Evolutionary conservation across 2,329 filamentous ascomycete species (phyloP).

Genomic region (Hymenoscyphus fructigenus): DNA sequence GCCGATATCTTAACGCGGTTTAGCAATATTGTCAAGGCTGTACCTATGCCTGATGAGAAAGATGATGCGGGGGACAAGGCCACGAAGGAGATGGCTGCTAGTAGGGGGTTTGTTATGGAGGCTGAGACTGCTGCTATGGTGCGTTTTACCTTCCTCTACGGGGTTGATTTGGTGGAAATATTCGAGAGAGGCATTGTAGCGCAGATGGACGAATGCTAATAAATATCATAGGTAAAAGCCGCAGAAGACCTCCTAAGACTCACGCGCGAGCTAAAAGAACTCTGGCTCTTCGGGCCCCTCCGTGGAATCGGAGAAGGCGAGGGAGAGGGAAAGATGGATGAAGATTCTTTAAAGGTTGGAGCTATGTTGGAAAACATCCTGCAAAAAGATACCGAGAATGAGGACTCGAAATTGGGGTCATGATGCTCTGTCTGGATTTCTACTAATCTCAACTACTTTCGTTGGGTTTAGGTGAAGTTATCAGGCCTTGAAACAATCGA

Average conservation of each 20-base stretch:
- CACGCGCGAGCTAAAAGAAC: slow-evolving; percentile 48
- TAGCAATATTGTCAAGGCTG: slow-evolving; percentile 41
- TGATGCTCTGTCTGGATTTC: not conserved
- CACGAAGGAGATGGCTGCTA: slow-evolving; percentile 34
- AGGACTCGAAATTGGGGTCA: not conserved
- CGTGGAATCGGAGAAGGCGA: slow-evolving; percentile 45
- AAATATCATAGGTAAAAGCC: slow-evolving; percentile 30
- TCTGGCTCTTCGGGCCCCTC: slow-evolving; percentile 51
- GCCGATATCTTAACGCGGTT: slow-evolving; percentile 47
- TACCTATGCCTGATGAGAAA: slow-evolving; percentile 17
- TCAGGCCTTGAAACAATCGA: too few relatives aligned
- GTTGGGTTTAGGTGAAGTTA: too few relatives aligned
- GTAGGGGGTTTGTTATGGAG: slow-evolving; percentile 35
- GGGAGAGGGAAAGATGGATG: slow-evolving; percentile 40
- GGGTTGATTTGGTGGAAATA: not conserved
- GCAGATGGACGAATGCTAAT: not conserved
- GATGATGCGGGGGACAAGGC: slow-evolving; percentile 27
- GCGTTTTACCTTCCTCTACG: too few relatives aligned
- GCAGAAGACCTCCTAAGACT: slow-evolving; percentile 46
- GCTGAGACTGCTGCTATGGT: slow-evolving; percentile 36
- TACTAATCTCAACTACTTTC: too few relatives aligned
- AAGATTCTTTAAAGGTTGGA: slow-evolving; percentile 38
- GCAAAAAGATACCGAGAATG: slow-evolving; percentile 13
- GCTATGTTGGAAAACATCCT: slow-evolving; percentile 30
- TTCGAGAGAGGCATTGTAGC: not conserved